Conservation (phyloP, 495 filamentous ascomycete species). For the Bombardia bombarda region DNA sequence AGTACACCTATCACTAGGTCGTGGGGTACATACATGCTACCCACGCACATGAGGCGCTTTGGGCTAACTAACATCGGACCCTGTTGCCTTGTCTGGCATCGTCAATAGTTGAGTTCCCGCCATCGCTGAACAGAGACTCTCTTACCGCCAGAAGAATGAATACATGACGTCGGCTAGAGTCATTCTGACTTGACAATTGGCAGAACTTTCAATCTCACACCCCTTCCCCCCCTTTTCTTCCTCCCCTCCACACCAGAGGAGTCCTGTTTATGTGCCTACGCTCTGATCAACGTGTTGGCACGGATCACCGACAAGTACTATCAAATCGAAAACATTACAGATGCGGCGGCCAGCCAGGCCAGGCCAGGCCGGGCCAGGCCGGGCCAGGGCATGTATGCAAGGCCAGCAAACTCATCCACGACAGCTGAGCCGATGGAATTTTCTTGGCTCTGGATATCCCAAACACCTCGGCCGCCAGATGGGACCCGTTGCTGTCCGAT, state of each 20-base stretch:
- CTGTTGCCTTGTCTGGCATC: background rate
- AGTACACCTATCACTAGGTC: conserved; percentile 14
- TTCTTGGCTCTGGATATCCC: background rate
- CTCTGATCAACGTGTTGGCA: too few species aligned
- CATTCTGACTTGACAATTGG: conserved; percentile 4
- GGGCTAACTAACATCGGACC: conserved; percentile 9
- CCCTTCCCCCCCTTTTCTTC: too few species aligned
- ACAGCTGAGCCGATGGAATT: conserved; percentile 6
- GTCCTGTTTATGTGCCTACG: too few species aligned
- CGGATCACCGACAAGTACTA: too few species aligned
- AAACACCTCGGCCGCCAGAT: conserved; percentile 1
- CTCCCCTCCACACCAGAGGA: too few species aligned
- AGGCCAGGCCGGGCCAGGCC: conserved; percentile 7
- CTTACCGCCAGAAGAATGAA: background rate
- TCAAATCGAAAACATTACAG: conserved; percentile 9
- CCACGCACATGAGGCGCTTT: conserved; percentile 15
- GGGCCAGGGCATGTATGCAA: conserved; percentile 27
- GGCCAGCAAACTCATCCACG: conserved; percentile 27
- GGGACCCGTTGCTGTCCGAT: conserved; percentile 10
- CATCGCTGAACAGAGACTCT: background rate
- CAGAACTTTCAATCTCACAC: background rate
- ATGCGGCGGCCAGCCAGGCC: conserved; percentile 13
- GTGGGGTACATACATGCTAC: conserved; percentile 18
- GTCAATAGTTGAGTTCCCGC: conserved; percentile 6
- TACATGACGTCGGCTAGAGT: conserved; percentile 8